phyloP scores from a whole-genome alignment of 345 rosid genomes.

The Hibiscus tridactylites region DNA sequence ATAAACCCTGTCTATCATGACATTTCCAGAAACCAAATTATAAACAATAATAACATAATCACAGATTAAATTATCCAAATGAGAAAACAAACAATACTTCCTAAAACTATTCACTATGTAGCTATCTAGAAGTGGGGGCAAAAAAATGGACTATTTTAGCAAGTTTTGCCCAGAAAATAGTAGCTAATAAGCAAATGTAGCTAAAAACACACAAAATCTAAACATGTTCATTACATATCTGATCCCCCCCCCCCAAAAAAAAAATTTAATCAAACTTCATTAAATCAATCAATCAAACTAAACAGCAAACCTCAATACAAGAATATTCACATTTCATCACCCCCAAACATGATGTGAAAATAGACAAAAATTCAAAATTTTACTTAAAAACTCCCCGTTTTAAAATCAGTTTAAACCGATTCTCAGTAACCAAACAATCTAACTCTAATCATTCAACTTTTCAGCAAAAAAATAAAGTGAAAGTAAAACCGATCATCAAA shows the following conservation, averaged over 20 bases:
- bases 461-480: background rate
- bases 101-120: conserved; percentile 2
- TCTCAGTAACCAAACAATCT: conserved; percentile 7
- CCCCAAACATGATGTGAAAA: background rate
- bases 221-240: conserved; percentile 14
- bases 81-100: background rate
- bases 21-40: conserved; percentile 4
- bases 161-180: conserved; percentile 6
- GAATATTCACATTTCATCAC: background rate
- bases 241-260: background rate
- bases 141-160: conserved; percentile 4
- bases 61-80: background rate
- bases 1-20: background rate
- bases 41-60: conserved; percentile 4
- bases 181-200: conserved; percentile 25
- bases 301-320: background rate
- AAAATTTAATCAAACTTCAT: background rate
- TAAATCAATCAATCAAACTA: background rate
- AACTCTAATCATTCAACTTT: conserved; percentile 29
- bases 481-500: conserved; percentile 27
- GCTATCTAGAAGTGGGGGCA: background rate
- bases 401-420: conserved; percentile 3
- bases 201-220: conserved; percentile 10
- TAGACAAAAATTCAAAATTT: background rate
- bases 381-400: background rate